Evolutionary conservation across 805 yeast species (phyloP), one percentile per base, ranked within the genome.

Genomic region (Kurtzmaniella fragi): DNA sequence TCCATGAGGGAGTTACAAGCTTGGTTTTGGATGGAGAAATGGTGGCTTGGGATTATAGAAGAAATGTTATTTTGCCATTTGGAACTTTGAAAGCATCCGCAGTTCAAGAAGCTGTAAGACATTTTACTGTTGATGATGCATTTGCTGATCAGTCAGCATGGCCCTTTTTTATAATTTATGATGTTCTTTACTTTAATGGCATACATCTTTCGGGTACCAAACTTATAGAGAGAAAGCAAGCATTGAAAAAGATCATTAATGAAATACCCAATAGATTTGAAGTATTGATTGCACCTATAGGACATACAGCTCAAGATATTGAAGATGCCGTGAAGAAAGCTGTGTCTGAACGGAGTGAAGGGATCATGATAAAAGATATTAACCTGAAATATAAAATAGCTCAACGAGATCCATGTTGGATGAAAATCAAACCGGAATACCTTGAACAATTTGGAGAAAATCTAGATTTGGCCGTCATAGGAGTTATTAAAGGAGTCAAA

Each of bases 391-490:
- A 91, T 55, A 54, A 61, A 2, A 70, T 84, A 12, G 86, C 78
- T n/a, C 73, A 71, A 27, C 63, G 88, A 36, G 70, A 71, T 32
- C 75, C 73, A 13, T 61, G 71, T n/a, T 91, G 97, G 96, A 66
- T 88, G 12, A 91, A 91, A 53, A 75, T 91, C 2, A 91, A 91
- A 56, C 98, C 98, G 0, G 96, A 90, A 48, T 90, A 89, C 53
- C 64, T 89, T 38, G 83, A 80, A 40, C 87, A 83, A 42, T 84
- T 84, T 57, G 96, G 96, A 8, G 95, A 89, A 46, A 84, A 85
- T 50, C 65, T 89, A 44, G 98, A 91, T 57, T 56, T 89, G 35
- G 67, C 80, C 2, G 75, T 91, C 0, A 80, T 90, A 41, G 99
- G 97, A 0, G 82, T 80, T 40, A 80, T 77, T 40, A 79, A 80